Base-by-base conservation (phyloP, 2,329 filamentous ascomycete genomes). In the Sphaerostilbella broomeana region DNA sequence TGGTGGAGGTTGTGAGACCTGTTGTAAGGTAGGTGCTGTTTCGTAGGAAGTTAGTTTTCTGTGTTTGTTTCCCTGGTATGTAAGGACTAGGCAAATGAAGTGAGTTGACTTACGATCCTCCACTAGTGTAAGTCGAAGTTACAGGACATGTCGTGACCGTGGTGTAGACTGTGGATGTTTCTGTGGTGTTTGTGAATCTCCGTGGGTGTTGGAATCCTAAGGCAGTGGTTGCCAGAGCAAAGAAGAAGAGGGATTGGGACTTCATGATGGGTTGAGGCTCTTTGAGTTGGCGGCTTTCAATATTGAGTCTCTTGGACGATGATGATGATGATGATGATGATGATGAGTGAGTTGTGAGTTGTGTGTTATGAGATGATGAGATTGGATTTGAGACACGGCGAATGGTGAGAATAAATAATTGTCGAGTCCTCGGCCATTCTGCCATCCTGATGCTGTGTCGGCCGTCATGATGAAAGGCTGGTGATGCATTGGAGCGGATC, bases 81-180 rank as follows among this genome's bases (percentile, higher is more conserved):
- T 25, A 25, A 25, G 22, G 8, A 8, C 22, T 29, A 2, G 10
- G 5, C 7, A 10, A 6, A n/a, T n/a, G 17, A 25, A 8, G 8
- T 9, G 8, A 25, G 8, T 25, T 26, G 35, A 60, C 64, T 63
- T 54, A 67, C 64, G 58, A 59, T 55, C 64, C 65, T 24, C 54
- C 49, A 12, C 52, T 45, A 12, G 64, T 66, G 42, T 62, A 51
- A 10, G 68, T 71, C 24, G 59, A 56, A 7, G 66, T 69, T 44
- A 67, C 57, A 9, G 69, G 68, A 51, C 69, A 72, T 35, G 65
- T 57, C 4, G 66, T 69, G 10, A 63, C 60, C 15, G 63, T 68
- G 33, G 59, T 62, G 43, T 67, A 68, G 37, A 57, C 67, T 9
- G 28, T 31, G 7, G 6, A 9, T 7, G 12, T 17, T 11, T 16